Evolutionary conservation across 2,329 filamentous ascomycete species (phyloP), one percentile per base, ranked within the genome.

Genomic region (Aspergillus phoenicis): DNA sequence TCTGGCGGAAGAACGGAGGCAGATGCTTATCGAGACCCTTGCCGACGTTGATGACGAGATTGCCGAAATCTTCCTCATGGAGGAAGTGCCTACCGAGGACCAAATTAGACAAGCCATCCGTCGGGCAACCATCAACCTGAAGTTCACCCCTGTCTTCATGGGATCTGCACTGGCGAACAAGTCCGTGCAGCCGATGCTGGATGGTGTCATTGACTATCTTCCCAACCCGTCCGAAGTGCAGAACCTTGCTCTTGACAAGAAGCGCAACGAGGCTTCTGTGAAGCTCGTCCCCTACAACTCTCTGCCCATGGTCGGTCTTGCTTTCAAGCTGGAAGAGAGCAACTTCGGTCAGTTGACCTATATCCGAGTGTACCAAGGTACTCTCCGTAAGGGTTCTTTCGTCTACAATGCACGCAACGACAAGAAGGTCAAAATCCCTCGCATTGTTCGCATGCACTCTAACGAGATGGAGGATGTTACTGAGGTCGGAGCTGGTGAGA

Each of bases 1-100:
- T n/a, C 75, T 97, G 38, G 93, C 87, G 20, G 84, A 91, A 68
- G 89, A 97, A 82, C 93, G 93, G 81, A 87, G 93, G 64, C 87
- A 89, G 72, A 88, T 89, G 70, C 84, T 99, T 62, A 93, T 99
- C 63, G 95, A 98, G 81, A 96, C 93, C 68, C 85, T 99, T 57
- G 95, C 95, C 26, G 95, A 99, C 79, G 94, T 98, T 48, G 95
- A 99, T 72, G 95, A 99, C 69, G 93, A 97, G 77, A 98, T 99
- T 62, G 94, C 94, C 22, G 93, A 99, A 78, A 82, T 97, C 55
- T 98, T 93, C 83, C 81, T 99, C 57, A 93, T 97, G 4, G 95
- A 98, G 79, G 80, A 85, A 70, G 89, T 87, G 58, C 95, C 95
- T 1, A 91, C 89, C 2, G 82, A 86, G 15, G 83, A 87, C 54